phyloP scores from a whole-genome alignment of 2,329 filamentous ascomycete species.

The Coccinonectria pachysandricola region DNA sequence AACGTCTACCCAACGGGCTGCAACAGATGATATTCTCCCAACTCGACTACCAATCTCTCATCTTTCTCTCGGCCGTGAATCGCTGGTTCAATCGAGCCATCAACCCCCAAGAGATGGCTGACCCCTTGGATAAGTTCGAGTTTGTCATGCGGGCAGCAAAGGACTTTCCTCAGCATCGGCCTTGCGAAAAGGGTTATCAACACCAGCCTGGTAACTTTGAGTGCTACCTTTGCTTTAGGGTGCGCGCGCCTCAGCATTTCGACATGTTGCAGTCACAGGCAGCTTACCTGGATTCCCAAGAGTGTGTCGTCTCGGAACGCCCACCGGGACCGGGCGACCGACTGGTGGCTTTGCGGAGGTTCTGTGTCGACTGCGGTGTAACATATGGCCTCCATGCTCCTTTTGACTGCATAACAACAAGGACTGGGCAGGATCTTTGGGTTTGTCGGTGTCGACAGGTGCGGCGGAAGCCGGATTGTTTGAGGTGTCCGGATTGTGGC shows the following conservation, averaged over 20 bases:
- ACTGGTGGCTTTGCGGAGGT: conserved; percentile 26
- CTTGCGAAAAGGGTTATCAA: conserved; percentile 25
- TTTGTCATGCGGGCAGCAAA: conserved; percentile 33
- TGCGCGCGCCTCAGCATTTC: conserved; percentile 29
- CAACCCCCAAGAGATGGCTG: conserved; percentile 25
- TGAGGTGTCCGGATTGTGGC: conserved; percentile 26
- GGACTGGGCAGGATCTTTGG: conserved; percentile 29
- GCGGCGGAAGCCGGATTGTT: conserved; percentile 26
- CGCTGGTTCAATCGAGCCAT: conserved; percentile 24
- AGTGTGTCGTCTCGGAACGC: conserved; percentile 20
- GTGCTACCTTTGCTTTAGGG: conserved; percentile 32
- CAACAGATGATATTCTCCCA: conserved; percentile 23
- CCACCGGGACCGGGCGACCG: conserved; percentile 19
- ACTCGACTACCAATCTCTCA: conserved; percentile 32
- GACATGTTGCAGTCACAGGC: conserved; percentile 25
- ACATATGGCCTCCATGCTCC: conserved; percentile 26
- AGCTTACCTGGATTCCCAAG: conserved; percentile 23
- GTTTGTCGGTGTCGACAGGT: conserved; percentile 28
- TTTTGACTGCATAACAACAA: conserved; percentile 27
- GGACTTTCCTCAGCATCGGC: conserved; percentile 30
- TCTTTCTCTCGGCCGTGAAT: conserved; percentile 28
- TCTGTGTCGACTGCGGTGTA: conserved; percentile 33
- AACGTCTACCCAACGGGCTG: conserved; percentile 25
- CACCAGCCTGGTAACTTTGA: conserved; percentile 31
- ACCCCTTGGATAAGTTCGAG: conserved; percentile 25